phyloP scores from a whole-genome alignment of 106 monocot genomes.

The Acorus calamus region DNA sequence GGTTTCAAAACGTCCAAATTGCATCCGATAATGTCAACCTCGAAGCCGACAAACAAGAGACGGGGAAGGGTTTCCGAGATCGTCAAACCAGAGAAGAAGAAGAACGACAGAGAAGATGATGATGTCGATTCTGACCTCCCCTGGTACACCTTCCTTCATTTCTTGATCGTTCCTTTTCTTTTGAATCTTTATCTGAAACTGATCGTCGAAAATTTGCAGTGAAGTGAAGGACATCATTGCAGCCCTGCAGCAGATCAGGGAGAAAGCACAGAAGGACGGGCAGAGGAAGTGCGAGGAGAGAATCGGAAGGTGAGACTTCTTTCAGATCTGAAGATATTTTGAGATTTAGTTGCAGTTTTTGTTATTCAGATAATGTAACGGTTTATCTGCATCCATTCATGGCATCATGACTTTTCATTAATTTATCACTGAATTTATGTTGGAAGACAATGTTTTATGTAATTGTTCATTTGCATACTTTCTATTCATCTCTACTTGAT shows the following conservation, averaged over 20 bases:
- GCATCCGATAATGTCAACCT: constrained; percentile 15
- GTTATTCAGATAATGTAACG: too few species aligned
- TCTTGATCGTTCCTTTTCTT: not conserved
- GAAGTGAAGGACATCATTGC: constrained; percentile 67
- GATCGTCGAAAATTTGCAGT: constrained; percentile 15
- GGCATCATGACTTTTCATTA: too few species aligned
- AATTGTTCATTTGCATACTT: too few species aligned
- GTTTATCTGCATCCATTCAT: too few species aligned
- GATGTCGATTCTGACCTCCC: constrained; percentile 33
- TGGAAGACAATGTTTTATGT: too few species aligned
- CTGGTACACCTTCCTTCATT: constrained; percentile 15
- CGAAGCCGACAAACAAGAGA: constrained; percentile 29
- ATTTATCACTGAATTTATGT: too few species aligned
- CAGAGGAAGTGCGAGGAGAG: constrained; percentile 71
- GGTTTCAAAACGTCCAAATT: too few species aligned
- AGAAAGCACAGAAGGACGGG: constrained; percentile 74
- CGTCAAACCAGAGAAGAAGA: constrained; percentile 34
- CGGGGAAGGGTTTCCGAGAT: constrained; percentile 21
- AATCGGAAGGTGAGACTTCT: constrained; percentile 31
- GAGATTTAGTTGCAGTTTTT: too few species aligned
- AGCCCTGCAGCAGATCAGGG: constrained; percentile 65
- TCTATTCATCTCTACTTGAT: too few species aligned
- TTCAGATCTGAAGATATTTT: too few species aligned
- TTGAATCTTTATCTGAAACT: not conserved
- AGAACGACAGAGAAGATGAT: not conserved